Evolutionary conservation across 768 basidiomycete genomes (phyloP).

Genomic region (Leccinum ochraceum): DNA sequence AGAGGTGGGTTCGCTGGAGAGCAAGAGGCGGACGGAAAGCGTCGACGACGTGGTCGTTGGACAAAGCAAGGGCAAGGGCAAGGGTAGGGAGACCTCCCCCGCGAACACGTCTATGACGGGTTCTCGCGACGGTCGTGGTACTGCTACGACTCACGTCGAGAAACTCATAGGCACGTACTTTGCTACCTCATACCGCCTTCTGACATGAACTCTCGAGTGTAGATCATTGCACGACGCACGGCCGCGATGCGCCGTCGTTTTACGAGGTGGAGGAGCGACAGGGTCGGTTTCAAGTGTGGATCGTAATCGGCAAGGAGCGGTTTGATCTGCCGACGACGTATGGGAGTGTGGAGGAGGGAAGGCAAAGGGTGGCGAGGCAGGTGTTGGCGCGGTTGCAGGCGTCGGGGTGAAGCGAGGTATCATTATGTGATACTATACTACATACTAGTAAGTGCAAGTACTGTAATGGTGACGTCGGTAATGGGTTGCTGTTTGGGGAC

Average conservation of each 20-base stretch:
- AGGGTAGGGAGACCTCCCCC: constrained; percentile 9
- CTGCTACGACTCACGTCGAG: constrained; percentile 9
- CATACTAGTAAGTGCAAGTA: too few species aligned
- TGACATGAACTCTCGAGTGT: constrained; percentile 1
- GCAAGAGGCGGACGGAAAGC: background rate
- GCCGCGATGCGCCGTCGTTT: constrained; percentile 35
- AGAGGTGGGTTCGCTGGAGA: background rate
- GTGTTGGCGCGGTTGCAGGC: constrained; percentile 40
- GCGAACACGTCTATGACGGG: background rate
- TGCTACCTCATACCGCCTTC: background rate
- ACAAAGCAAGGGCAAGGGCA: constrained; percentile 10
- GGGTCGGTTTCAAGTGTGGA: constrained; percentile 43
- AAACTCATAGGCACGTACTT: constrained; percentile 16
- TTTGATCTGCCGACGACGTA: constrained; percentile 46
- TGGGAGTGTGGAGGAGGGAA: constrained; percentile 38
- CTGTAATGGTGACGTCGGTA: background rate
- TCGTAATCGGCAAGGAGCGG: constrained; percentile 45
- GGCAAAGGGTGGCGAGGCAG: constrained; percentile 46
- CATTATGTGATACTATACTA: background rate
- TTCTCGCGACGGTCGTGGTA: constrained; percentile 1
- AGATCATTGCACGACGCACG: constrained; percentile 24
- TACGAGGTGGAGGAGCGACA: constrained; percentile 26
- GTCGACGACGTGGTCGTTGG: background rate
- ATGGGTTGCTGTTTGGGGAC: background rate
- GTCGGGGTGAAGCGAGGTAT: background rate